Percentiles rank a stretch among this genome's conserved stretches.
Evolutionary conservation across 148 eudicot genomes (phyloP).

Genomic region (Dysphania ambrosioides): DNA sequence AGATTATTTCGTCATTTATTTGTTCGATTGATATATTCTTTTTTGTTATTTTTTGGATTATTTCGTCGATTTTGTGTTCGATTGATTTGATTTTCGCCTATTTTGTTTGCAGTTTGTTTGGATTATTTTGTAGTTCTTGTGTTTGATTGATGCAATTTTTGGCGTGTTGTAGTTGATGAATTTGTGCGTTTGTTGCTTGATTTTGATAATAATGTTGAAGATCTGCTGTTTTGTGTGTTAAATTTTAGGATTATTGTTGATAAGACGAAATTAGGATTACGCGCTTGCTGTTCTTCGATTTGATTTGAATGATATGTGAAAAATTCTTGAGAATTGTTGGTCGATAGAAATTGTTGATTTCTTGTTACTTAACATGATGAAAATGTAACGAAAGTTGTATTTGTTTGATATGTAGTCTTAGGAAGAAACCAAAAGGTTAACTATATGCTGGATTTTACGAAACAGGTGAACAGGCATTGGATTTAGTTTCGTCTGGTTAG

Average conservation of each 20-base stretch:
- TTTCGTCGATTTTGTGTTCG: background rate
- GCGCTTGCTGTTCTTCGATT: background rate
- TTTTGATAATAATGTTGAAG: background rate
- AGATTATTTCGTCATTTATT: no score
- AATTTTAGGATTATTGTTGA: background rate
- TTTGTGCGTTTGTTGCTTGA: background rate
- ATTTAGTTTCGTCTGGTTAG: background rate
- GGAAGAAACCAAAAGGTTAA: background rate
- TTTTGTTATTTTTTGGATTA: background rate
- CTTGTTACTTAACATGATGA: background rate
- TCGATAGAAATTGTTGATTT: background rate
- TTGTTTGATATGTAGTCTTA: background rate
- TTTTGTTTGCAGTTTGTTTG: no score
- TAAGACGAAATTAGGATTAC: background rate
- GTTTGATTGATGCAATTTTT: background rate
- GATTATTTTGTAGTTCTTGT: background rate
- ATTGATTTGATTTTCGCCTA: background rate
- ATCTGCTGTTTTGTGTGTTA: slow-evolving; percentile 9
- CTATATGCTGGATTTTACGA: background rate
- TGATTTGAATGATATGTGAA: background rate
- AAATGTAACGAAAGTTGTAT: background rate
- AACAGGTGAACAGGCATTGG: background rate
- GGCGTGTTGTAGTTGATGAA: background rate
- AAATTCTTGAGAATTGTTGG: background rate
- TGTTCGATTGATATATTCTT: no score